phyloP scores from a whole-genome alignment of 2,329 filamentous ascomycete species.

The Colletotrichum musicola region DNA sequence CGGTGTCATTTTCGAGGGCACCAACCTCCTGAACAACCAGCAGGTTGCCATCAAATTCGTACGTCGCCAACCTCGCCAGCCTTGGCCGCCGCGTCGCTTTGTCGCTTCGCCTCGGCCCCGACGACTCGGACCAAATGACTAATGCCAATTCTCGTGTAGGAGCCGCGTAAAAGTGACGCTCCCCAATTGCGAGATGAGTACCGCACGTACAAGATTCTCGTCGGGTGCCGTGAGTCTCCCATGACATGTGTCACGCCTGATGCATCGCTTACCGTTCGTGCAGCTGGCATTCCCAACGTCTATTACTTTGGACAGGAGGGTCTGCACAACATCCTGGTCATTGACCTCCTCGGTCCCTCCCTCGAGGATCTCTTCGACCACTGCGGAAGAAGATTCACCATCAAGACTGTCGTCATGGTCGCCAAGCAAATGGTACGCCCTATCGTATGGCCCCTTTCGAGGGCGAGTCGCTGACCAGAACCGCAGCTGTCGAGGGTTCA shows the following conservation, averaged over 20 bases:
- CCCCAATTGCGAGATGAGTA: constrained; percentile 98
- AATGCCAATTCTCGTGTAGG: constrained; percentile 63
- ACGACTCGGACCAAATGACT: constrained; percentile 14
- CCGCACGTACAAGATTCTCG: constrained; percentile 98
- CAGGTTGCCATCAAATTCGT: constrained; percentile 99
- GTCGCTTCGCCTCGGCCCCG: background rate
- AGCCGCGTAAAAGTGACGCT: constrained; percentile 98
- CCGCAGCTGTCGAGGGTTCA: constrained; percentile 86
- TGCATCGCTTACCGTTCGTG: constrained; percentile 28
- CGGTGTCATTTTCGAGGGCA: constrained; percentile 98
- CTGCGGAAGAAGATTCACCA: constrained; percentile 93
- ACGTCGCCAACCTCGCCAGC: constrained; percentile 55
- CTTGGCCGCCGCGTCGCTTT: constrained; percentile 7
- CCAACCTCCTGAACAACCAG: constrained; percentile 98
- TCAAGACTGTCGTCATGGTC: constrained; percentile 99
- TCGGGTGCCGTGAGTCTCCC: constrained; percentile 90
- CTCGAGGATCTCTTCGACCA: constrained; percentile 98
- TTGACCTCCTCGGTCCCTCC: constrained; percentile 93
- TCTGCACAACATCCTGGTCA: constrained; percentile 98
- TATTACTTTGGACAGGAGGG: constrained; percentile 99
- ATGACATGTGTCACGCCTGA: background rate
- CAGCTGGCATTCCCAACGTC: constrained; percentile 98
- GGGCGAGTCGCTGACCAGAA: constrained; percentile 1
- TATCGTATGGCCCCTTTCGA: background rate
- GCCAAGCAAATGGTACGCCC: constrained; percentile 91